Evolutionary conservation across 768 basidiomycete species (phyloP).

Genomic region (Auriscalpium microsporum): DNA sequence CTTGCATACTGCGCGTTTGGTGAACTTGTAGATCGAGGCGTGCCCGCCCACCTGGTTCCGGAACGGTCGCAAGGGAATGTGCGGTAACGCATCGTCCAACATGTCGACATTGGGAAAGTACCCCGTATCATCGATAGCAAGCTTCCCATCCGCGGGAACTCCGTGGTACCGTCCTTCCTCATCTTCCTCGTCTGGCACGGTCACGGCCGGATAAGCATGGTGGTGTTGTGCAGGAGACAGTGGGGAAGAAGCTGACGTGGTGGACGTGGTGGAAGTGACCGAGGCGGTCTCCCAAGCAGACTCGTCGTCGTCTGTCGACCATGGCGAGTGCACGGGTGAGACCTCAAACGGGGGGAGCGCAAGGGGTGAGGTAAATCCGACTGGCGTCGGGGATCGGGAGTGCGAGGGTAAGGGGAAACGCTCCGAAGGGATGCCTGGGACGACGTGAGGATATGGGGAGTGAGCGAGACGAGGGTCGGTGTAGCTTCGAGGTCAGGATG

Average conservation of each 20-base stretch:
- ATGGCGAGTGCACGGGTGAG: conserved; percentile 39
- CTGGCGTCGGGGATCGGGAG: conserved; percentile 34
- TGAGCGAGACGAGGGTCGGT: conserved; percentile 1
- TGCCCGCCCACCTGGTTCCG: conserved; percentile 98
- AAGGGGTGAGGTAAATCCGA: conserved; percentile 18
- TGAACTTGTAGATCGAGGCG: conserved; percentile 95
- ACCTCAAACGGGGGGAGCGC: conserved; percentile 9
- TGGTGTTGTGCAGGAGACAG: conserved; percentile 27
- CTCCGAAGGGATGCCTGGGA: conserved; percentile 4
- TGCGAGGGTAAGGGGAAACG: conserved; percentile 13
- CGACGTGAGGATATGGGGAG: conserved; percentile 2
- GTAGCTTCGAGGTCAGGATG: neutral
- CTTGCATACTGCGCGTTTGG: conserved; percentile 96
- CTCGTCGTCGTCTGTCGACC: conserved; percentile 74
- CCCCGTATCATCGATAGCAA: conserved; percentile 18
- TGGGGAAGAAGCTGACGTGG: conserved; percentile 40
- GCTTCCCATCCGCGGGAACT: neutral
- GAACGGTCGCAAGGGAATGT: conserved; percentile 91
- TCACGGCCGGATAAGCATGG: conserved; percentile 23
- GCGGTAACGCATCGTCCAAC: conserved; percentile 59
- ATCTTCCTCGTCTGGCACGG: conserved; percentile 25
- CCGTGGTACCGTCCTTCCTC: conserved; percentile 16
- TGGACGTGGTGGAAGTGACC: conserved; percentile 50
- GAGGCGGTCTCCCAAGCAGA: conserved; percentile 72
- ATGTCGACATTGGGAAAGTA: conserved; percentile 31